Percentiles rank a stretch among this genome's conserved stretches.
phyloP scores from a whole-genome alignment of 495 filamentous ascomycete genomes.

The Trichoderma gamsii region DNA sequence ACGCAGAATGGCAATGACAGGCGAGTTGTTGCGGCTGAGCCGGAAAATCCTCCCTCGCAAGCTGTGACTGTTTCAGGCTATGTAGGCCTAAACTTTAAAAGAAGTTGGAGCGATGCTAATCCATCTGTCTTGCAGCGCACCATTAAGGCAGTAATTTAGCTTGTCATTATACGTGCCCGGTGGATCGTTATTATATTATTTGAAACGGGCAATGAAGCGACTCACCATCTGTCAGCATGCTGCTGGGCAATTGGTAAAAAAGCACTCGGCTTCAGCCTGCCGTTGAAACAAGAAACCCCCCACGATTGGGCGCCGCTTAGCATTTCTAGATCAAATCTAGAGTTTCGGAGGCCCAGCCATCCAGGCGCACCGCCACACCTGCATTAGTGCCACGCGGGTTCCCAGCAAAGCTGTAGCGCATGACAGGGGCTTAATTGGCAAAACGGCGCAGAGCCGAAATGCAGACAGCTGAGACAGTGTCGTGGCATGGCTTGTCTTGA shows the following conservation, averaged over 20 bases:
- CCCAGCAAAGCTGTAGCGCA: not conserved
- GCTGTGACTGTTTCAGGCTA: not conserved
- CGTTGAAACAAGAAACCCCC: not conserved
- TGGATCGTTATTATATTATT: too few relatives aligned
- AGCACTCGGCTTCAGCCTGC: too few relatives aligned
- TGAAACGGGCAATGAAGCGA: too few relatives aligned
- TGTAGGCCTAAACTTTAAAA: not conserved
- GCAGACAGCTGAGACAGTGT: not conserved
- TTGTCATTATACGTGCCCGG: too few relatives aligned
- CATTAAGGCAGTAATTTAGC: too few relatives aligned
- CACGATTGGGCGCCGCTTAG: not conserved
- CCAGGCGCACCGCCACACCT: constrained; percentile 12
- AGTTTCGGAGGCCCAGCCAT: constrained; percentile 8
- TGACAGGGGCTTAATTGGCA: not conserved
- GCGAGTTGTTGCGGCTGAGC: not conserved
- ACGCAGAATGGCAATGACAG: not conserved
- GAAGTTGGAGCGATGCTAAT: not conserved
- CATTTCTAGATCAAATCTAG: constrained; percentile 13
- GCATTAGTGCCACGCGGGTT: constrained; percentile 14
- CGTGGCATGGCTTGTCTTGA: not conserved
- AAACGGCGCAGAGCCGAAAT: not conserved
- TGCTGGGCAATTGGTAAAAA: too few relatives aligned
- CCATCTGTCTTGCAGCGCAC: too few relatives aligned
- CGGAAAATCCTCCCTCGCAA: not conserved
- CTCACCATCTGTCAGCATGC: too few relatives aligned